A percentile compares a stretch with the other conserved stretches of the same genome.
Evolutionary conservation across 305 asterid genomes (phyloP).

Genomic region (Caryopteris hybrid): DNA sequence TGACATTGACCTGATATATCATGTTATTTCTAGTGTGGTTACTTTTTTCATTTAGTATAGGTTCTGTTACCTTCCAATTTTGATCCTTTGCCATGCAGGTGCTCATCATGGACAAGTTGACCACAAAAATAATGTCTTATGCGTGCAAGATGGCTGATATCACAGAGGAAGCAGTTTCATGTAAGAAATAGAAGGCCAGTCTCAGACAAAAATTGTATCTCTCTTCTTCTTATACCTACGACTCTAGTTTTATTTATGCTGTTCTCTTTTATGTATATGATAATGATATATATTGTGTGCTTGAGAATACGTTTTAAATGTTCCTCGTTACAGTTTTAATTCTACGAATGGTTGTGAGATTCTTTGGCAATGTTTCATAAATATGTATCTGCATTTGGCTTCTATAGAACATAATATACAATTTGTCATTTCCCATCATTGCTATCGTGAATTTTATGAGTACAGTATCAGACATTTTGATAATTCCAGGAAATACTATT

Average conservation of each 20-base stretch:
- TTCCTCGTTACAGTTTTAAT: conserved; percentile 4
- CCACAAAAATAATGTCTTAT: conserved; percentile 91
- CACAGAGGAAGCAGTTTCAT: conserved; percentile 99
- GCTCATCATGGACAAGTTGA: conserved; percentile 95
- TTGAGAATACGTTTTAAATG: neutral
- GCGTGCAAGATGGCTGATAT: conserved; percentile 99
- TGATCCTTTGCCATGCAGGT: conserved; percentile 57
- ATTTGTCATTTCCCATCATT: neutral
- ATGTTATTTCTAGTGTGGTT: conserved; percentile 5
- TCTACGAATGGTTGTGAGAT: conserved; percentile 7
- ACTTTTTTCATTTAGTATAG: neutral
- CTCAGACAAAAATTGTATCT: conserved; percentile 31
- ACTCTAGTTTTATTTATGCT: conserved; percentile 9
- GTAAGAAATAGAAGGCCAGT: conserved; percentile 83
- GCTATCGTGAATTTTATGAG: neutral
- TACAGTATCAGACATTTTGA: neutral
- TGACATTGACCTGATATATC: conserved; percentile 14
- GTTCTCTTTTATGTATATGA: conserved; percentile 11
- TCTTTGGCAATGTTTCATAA: neutral
- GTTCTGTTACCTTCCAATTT: conserved; percentile 17
- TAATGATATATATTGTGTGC: neutral
- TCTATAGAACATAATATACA: neutral
- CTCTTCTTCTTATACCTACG: conserved; percentile 18
- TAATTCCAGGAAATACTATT: neutral
- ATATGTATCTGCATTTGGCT: neutral